A percentile compares a stretch with the other conserved stretches of the same genome.
Conservation (phyloP, 208 protist genomes). For the Crithidia bombi region DNA sequence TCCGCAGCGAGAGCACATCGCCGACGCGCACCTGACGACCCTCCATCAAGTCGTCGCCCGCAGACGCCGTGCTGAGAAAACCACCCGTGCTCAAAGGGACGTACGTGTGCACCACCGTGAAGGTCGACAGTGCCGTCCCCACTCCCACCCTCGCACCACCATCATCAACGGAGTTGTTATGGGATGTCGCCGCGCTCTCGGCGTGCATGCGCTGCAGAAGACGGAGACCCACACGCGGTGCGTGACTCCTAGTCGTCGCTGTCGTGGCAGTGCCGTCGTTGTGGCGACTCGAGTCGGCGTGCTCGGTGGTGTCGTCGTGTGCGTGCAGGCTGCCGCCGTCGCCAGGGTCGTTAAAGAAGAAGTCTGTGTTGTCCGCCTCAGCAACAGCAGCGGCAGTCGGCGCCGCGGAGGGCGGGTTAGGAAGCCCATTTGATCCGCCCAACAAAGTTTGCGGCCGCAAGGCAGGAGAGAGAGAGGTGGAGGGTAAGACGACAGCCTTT, state of each 20-base stretch:
- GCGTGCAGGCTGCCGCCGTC: background rate
- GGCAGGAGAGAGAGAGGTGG: no score
- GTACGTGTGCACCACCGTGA: slow-evolving; percentile 68
- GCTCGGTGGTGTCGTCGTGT: slow-evolving; percentile 4
- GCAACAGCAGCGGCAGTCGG: background rate
- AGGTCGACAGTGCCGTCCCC: background rate
- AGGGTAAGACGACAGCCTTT: no score
- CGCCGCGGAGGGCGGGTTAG: no score
- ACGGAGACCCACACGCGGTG: slow-evolving; percentile 37
- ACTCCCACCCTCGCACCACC: background rate
- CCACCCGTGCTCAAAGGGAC: slow-evolving; percentile 77
- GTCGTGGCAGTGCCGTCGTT: background rate
- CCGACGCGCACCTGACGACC: slow-evolving; percentile 40
- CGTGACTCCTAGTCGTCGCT: background rate
- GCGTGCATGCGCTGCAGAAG: slow-evolving; percentile 66
- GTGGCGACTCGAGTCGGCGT: background rate
- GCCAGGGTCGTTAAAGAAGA: slow-evolving; percentile 13
- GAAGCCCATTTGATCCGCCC: no score
- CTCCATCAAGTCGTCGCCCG: slow-evolving; percentile 31
- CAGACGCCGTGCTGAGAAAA: slow-evolving; percentile 61
- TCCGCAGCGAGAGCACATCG: slow-evolving; percentile 39
- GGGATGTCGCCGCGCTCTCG: background rate
- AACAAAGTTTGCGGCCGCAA: no score
- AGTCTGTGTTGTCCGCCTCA: slow-evolving; percentile 1
- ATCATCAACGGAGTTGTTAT: background rate